A percentile compares a stretch with the other conserved stretches of the same genome.
phyloP scores from a whole-genome alignment of 768 basidiomycete genomes.

The Bullera alba region DNA sequence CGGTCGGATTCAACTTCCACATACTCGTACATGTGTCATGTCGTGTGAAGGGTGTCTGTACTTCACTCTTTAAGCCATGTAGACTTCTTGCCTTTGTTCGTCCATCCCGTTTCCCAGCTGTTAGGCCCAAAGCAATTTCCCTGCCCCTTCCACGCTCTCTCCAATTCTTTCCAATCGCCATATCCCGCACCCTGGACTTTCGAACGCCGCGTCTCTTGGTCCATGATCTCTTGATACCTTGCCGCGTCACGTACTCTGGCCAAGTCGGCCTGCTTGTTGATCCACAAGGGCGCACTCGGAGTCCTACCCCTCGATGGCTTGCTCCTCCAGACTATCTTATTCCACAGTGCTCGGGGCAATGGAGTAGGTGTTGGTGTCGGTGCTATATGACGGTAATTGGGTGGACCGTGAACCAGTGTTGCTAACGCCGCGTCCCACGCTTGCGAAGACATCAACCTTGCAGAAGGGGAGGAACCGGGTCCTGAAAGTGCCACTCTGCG shows the following conservation, averaged over 20 bases:
- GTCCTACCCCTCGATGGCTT: too few relatives aligned
- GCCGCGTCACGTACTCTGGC: constrained; percentile 23
- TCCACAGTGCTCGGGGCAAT: not conserved
- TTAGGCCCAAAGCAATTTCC: not conserved
- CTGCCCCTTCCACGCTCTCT: constrained; percentile 1
- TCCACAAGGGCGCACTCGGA: constrained; percentile 19
- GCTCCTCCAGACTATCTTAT: not conserved
- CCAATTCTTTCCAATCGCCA: not conserved
- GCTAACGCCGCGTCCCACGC: constrained; percentile 1
- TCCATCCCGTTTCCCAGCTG: constrained; percentile 3
- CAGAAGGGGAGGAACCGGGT: constrained; percentile 5
- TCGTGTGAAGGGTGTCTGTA: too few relatives aligned
- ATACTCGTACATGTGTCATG: too few relatives aligned
- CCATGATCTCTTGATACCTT: not conserved
- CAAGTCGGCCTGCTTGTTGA: constrained; percentile 26
- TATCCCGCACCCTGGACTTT: not conserved
- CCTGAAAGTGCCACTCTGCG: constrained; percentile 42
- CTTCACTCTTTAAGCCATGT: too few relatives aligned
- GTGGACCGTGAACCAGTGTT: not conserved
- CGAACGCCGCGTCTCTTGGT: not conserved
- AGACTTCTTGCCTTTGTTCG: too few relatives aligned
- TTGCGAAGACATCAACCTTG: not conserved
- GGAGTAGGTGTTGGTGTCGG: not conserved
- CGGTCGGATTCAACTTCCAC: not conserved
- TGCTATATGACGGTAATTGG: not conserved